These are phyloP conservation scores for Fulvia fulva DNA, from an alignment of 2,329 filamentous ascomycete genomes.

Conservation along the genomic window DNA sequence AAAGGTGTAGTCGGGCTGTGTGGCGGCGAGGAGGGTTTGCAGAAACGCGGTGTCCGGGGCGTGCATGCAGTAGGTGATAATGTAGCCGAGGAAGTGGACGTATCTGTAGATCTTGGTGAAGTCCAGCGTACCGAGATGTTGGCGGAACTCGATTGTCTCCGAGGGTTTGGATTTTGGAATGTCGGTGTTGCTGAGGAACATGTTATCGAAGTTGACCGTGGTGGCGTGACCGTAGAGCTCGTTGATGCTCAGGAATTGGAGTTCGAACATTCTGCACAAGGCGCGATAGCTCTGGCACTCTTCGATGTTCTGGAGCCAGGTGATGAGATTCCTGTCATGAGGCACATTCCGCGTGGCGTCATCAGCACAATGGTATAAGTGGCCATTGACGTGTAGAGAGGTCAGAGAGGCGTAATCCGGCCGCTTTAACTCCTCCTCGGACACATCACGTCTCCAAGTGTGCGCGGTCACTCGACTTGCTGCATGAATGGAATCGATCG, in stretches of 20 bases:
- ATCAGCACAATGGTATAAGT: not conserved
- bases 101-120: constrained; percentile 23
- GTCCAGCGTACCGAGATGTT: constrained; percentile 29
- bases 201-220: constrained; percentile 22
- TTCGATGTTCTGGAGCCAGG: constrained; percentile 17
- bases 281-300: not conserved
- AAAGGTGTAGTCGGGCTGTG: not conserved
- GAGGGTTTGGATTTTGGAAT: not conserved
- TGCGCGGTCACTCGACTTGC: constrained; percentile 3
- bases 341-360: not conserved
- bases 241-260: not conserved
- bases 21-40: not conserved
- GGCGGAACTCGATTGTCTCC: constrained; percentile 33
- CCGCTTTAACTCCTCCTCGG: not conserved
- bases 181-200: not conserved
- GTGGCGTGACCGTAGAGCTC: constrained; percentile 5
- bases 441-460: not conserved
- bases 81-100: constrained; percentile 10
- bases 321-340: not conserved
- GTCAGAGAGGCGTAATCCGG: not conserved
- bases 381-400: not conserved
- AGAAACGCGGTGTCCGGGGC: not conserved
- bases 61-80: constrained; percentile 11
- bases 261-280: constrained; percentile 6
- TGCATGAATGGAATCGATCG: constrained; percentile 18